Base-by-base conservation (phyloP, 2,329 filamentous ascomycete genomes). In the Tolypocladium ovalisporum region DNA sequence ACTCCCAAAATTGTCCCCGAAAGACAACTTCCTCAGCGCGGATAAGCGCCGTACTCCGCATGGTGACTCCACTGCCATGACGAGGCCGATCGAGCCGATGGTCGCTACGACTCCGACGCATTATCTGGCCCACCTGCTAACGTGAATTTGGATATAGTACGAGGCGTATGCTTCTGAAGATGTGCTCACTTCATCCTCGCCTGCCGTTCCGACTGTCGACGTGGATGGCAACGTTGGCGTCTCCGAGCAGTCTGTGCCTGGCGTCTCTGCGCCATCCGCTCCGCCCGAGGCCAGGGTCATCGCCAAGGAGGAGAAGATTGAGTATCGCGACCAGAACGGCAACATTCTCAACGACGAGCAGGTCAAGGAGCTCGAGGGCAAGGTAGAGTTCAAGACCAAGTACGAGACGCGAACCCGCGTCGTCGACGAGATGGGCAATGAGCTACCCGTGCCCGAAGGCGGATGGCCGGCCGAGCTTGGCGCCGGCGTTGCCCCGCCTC, bases 391-490 rank as follows among this genome's bases (percentile, higher is more conserved):
- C 76, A 86, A 95, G 76, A 97, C 94, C 15, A 88, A 87, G 63
- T 97, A 97, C 70, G 93, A 97, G 78, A 97, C 93, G n/a, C 83
- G 89, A 62, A 97, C 91, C 10, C 86, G 90, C 58, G 74, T 97
- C 57, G 79, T 96, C 44, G 90, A 96, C 71, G 83, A 82, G 55
- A 71, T 84, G 49, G 94, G 92, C 59, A 90, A 92, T 63, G 89
- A 95, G 68, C 73, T 96, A n/a, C 70, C 71, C 13, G 64, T 71
- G 37, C 74, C 75, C 17, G 69, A 71, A 29, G 77, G 73, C 42
- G 76, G 70, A 27, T 70, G 66, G 70, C 67, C 67, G 19, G 66
- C 73, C 54, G 68, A 70, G 34, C 64, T 69, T 52, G 71, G 62
- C 19, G 74, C 63, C 17, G 73, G 69, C 54, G 79, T 83, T 36